phyloP scores from a whole-genome alignment of 805 yeast genomes.

The Kuraishia cidri region DNA sequence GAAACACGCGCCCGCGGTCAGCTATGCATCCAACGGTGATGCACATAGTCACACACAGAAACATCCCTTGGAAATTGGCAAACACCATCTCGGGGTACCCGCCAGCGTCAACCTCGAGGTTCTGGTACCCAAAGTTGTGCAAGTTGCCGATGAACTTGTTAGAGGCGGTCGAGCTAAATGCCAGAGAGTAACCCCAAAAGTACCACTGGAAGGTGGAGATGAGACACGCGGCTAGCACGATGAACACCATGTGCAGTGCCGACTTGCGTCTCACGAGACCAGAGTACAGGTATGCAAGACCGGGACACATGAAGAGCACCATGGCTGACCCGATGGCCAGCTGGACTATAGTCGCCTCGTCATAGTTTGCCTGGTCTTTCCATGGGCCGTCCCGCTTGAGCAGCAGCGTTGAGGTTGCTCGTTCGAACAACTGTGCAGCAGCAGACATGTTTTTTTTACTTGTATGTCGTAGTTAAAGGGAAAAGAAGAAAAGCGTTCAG shows the following conservation, averaged over 20 bases:
- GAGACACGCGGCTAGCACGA: constrained; percentile 61
- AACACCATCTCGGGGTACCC: constrained; percentile 77
- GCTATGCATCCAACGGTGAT: constrained; percentile 90
- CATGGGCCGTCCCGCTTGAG: too few relatives aligned
- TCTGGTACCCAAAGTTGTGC: constrained; percentile 72
- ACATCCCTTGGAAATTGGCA: constrained; percentile 86
- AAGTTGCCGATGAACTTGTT: constrained; percentile 87
- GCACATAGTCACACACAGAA: constrained; percentile 84
- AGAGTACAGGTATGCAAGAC: constrained; percentile 84
- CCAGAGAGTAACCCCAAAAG: constrained; percentile 96
- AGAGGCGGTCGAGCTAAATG: constrained; percentile 72
- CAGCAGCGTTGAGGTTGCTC: constrained; percentile 10
- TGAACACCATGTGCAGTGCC: constrained; percentile 83
- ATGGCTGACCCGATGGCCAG: constrained; percentile 56
- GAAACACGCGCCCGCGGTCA: constrained; percentile 85
- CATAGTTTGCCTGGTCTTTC: constrained; percentile 21
- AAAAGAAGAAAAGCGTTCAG: neutral
- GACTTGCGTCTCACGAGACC: constrained; percentile 87
- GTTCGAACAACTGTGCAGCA: too few relatives aligned
- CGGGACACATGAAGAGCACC: constrained; percentile 91
- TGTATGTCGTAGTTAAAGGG: neutral
- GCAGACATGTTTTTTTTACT: too few relatives aligned
- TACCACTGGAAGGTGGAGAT: constrained; percentile 88
- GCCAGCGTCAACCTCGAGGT: constrained; percentile 39
- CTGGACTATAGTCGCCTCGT: constrained; percentile 36